Percentiles rank a stretch among this genome's conserved stretches.
Evolutionary conservation across 768 basidiomycete species (phyloP).

Genomic region (Tylopilus sp.): DNA sequence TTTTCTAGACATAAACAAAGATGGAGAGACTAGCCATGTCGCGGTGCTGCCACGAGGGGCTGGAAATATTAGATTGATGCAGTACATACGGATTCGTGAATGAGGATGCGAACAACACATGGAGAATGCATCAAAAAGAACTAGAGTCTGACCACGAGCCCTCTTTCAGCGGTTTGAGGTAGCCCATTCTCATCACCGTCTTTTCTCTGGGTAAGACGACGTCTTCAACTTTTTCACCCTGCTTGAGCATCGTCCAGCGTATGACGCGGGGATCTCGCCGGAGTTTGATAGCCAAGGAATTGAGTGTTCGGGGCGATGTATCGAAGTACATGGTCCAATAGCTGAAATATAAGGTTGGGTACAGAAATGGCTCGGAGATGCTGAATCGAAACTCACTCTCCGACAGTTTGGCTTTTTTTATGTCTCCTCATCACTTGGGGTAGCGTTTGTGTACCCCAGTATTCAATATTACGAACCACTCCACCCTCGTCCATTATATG

Average conservation of each 20-base stretch:
- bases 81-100: neutral
- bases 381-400: constrained; percentile 63
- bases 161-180: constrained; percentile 17
- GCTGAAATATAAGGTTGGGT: constrained; percentile 38
- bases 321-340: constrained; percentile 94
- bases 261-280: constrained; percentile 80
- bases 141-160: constrained; percentile 28
- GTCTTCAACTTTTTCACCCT: constrained; percentile 72
- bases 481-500: constrained; percentile 75
- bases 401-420: constrained; percentile 50
- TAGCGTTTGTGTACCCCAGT: constrained; percentile 67
- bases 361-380: neutral
- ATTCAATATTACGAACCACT: constrained; percentile 77
- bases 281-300: constrained; percentile 61
- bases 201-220: constrained; percentile 52
- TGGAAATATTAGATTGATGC: constrained; percentile 1
- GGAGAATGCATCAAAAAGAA: constrained; percentile 7
- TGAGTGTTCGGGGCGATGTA: constrained; percentile 69
- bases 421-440: constrained; percentile 73
- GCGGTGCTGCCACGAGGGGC: neutral
- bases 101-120: neutral
- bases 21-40: neutral
- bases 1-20: neutral
- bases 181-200: constrained; percentile 33
- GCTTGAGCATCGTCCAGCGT: constrained; percentile 76